These are phyloP conservation scores for Osmanthus fragrans DNA, from an alignment of 257 asterid genomes.

Conservation along the genomic window DNA sequence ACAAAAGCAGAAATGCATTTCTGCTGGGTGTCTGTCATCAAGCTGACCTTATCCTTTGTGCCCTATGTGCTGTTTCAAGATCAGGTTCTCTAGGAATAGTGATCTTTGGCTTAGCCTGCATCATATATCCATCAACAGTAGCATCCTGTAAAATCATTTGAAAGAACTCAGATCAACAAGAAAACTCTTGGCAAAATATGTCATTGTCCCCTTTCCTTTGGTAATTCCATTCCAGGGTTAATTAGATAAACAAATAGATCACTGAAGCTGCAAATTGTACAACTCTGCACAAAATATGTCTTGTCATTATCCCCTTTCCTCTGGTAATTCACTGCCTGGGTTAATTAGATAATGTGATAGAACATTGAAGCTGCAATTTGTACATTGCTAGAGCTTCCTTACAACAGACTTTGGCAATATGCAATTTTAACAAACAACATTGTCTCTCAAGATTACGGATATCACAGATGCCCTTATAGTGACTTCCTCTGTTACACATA, in stretches of 20 bases:
- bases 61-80: constrained; percentile 79
- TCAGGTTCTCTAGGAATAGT: constrained; percentile 84
- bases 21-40: constrained; percentile 4
- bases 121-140: constrained; percentile 34
- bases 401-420: not conserved
- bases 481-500: not conserved
- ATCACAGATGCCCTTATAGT: not conserved
- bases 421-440: not conserved
- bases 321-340: too few species aligned
- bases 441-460: not conserved
- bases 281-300: too few species aligned
- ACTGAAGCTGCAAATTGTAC: not conserved
- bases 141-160: constrained; percentile 56
- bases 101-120: constrained; percentile 51
- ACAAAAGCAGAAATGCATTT: constrained; percentile 11
- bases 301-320: too few species aligned
- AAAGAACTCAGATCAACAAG: constrained; percentile 7
- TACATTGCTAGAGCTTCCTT: not conserved
- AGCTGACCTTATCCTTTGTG: constrained; percentile 65
- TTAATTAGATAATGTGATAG: too few species aligned
- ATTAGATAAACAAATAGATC: not conserved
- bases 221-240: not conserved
- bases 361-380: not conserved
- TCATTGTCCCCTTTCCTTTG: constrained; percentile 7
- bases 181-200: not conserved